Evolutionary conservation across 306 rosid genomes (phyloP), one percentile per base, ranked within the genome.

Genomic region (Cucurbita pepo): DNA sequence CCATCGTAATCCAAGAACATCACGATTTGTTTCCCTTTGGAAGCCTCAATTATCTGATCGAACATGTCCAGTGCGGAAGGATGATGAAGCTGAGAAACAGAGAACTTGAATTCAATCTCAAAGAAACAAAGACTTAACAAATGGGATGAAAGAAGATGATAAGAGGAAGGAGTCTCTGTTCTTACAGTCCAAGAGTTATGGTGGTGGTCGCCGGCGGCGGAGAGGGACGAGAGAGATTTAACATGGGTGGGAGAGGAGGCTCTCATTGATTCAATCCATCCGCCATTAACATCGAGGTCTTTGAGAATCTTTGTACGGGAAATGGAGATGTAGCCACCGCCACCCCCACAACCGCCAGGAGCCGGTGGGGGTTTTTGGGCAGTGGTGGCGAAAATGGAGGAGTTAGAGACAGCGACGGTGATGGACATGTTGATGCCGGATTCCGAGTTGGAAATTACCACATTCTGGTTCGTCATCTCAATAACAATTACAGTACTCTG

Each of bases 1-100:
- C 99, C 99, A 38, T 94, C 99, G 6, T 94, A 94, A 77, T 94
- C 99, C 56, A 94, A 63, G 38, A 94, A 94, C 96, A 94, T 86
- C 3, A 91, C 97, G 1, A 94, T 89, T 74, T 89, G 90, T 62
- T 91, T 94, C 13, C 97, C 99, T 50, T 79, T 82, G 0, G 99
- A 85, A 10, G 90, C 96, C 54, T 89, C 92, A 51, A 85, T 79
- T 9, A 94, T 91, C 48, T 87, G 82, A 40, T 86, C 87, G 59
- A 94, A 94, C 92, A 81, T 89, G 73, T 89, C 90, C 78, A 94
- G 78, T 56, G 99, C 99, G 0, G 99, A 91, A 2, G 99, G 99
- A 64, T 91, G 91, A 12, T 67, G 82, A 75, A 79, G 79, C 99
- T 94, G 82, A 65, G 6, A 10, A 34, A 37, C 1, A 54, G 0